These are phyloP conservation scores for Exophiala aquamarina DNA, from an alignment of 2,329 filamentous ascomycete species.

Conservation along the genomic window DNA sequence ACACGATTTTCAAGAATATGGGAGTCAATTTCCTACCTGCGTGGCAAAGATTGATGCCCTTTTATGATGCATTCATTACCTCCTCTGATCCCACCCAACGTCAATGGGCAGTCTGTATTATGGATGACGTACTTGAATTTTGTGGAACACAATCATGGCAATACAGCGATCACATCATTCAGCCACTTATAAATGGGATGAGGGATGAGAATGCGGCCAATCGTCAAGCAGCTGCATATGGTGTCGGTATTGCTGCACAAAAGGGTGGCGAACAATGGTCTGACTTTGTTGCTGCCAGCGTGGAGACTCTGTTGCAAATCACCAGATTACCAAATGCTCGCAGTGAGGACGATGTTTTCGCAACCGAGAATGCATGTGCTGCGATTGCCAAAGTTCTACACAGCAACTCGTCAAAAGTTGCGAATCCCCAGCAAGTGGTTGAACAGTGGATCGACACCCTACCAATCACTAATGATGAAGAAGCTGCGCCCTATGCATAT, in stretches of 20 bases:
- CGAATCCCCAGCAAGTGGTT: conserved; percentile 72
- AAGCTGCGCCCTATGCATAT: conserved; percentile 95
- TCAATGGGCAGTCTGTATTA: conserved; percentile 98
- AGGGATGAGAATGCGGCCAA: conserved; percentile 85
- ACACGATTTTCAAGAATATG: conserved; percentile 98
- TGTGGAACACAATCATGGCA: conserved; percentile 85
- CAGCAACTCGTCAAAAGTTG: conserved; percentile 76
- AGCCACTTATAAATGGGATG: conserved; percentile 83
- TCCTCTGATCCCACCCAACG: conserved; percentile 78
- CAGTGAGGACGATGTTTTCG: conserved; percentile 90
- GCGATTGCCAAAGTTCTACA: conserved; percentile 96
- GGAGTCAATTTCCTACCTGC: conserved; percentile 77
- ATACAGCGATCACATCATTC: conserved; percentile 82
- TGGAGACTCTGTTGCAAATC: conserved; percentile 82
- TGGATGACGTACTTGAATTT: conserved; percentile 97
- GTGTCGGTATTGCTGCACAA: conserved; percentile 91
- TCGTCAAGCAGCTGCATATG: conserved; percentile 92
- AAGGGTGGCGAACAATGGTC: conserved; percentile 86
- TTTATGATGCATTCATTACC: conserved; percentile 81
- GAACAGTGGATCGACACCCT: conserved; percentile 88
- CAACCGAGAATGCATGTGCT: conserved; percentile 95
- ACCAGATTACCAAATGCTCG: conserved; percentile 78
- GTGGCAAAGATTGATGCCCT: conserved; percentile 82
- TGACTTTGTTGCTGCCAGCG: conserved; percentile 76
- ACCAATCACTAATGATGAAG: conserved; percentile 91